phyloP scores from a whole-genome alignment of 1,284 basidiomycete genomes.

The Naganishia sp. region DNA sequence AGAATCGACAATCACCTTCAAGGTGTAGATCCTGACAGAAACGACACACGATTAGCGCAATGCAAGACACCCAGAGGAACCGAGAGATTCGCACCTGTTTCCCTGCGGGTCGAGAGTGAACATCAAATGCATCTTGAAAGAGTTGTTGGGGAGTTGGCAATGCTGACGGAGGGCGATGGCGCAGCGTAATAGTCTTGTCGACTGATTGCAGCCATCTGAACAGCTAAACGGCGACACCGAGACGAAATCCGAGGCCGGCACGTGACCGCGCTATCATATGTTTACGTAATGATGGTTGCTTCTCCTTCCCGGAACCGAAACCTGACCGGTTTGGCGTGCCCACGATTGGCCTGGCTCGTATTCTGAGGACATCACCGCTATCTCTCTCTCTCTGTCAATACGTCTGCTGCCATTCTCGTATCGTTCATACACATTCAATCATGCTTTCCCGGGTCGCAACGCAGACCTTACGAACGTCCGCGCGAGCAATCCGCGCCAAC shows the following conservation, averaged over 20 bases:
- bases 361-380: not conserved
- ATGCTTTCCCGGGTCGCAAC: constrained; percentile 16
- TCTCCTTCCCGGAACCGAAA: constrained; percentile 6
- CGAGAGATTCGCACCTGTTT: constrained; percentile 53
- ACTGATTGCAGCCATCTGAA: not conserved
- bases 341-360: constrained; percentile 15
- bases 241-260: constrained; percentile 12
- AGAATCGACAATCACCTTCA: constrained; percentile 68
- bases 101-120: constrained; percentile 79
- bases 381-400: not conserved
- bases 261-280: not conserved
- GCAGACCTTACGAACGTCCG: constrained; percentile 17
- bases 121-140: constrained; percentile 82
- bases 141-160: not conserved
- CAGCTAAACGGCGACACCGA: not conserved
- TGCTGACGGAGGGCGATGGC: not conserved
- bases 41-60: not conserved
- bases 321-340: not conserved
- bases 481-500: constrained; percentile 14
- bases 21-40: constrained; percentile 65
- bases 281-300: constrained; percentile 7
- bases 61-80: not conserved
- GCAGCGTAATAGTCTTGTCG: not conserved
- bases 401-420: not conserved
- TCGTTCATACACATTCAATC: not conserved